A percentile compares a stretch with the other conserved stretches of the same genome.
phyloP scores from a whole-genome alignment of 1,284 basidiomycete genomes.

The Trichosporon ovoides region DNA sequence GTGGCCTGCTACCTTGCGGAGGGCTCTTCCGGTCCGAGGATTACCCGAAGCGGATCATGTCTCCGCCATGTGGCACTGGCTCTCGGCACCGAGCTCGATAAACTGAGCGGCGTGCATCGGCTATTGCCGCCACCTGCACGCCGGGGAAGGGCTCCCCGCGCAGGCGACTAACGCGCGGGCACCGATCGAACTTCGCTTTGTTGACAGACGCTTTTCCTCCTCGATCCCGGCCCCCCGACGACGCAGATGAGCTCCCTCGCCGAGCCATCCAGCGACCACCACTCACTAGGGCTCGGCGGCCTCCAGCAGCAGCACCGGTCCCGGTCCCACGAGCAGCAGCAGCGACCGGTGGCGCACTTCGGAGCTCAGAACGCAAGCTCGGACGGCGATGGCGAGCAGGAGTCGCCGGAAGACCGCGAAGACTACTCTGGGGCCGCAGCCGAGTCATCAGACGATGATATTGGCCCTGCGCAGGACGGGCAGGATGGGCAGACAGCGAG shows the following conservation, averaged over 20 bases:
- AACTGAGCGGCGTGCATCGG: neutral
- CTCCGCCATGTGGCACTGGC: neutral
- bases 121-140: constrained; percentile 1
- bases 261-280: neutral
- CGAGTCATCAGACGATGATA: neutral
- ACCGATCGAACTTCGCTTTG: neutral
- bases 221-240: neutral
- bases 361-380: neutral
- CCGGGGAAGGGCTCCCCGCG: neutral
- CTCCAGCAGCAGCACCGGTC: neutral
- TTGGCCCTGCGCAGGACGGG: neutral
- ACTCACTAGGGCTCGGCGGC: neutral
- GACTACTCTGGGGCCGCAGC: neutral
- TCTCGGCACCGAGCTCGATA: neutral
- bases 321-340: neutral
- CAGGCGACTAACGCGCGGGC: neutral
- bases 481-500: neutral
- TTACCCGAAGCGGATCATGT: constrained; percentile 1
- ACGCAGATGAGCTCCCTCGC: neutral
- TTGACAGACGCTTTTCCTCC: neutral
- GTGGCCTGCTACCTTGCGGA: neutral
- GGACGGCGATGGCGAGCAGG: neutral
- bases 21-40: constrained; percentile 1
- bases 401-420: neutral
- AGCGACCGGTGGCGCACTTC: neutral